phyloP scores from a whole-genome alignment of 2,329 filamentous ascomycete species.

The Albophoma yamanashiensis region DNA sequence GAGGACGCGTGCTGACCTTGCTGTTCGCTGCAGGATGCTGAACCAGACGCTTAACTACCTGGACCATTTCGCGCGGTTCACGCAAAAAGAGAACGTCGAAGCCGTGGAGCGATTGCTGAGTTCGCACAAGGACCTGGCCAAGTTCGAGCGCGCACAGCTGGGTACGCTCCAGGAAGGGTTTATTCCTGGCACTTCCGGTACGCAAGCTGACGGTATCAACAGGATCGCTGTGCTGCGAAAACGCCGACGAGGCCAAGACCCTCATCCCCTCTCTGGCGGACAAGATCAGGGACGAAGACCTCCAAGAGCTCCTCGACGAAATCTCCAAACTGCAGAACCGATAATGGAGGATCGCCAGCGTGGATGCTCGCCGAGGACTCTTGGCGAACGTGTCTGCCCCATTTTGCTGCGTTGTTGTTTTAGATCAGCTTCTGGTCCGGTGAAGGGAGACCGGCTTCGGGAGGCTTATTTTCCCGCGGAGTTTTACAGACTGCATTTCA shows the following conservation, averaged over 20 bases:
- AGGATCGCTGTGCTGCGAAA: constrained; percentile 89
- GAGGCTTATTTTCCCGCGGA: background rate
- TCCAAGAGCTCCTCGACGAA: constrained; percentile 83
- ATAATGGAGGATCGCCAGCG: constrained; percentile 7
- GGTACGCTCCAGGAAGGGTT: constrained; percentile 41
- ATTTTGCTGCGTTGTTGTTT: background rate
- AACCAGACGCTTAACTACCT: constrained; percentile 87
- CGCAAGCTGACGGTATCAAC: constrained; percentile 2
- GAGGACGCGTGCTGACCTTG: background rate
- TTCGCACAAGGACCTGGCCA: constrained; percentile 67
- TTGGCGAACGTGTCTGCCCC: background rate
- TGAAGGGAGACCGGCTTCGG: background rate
- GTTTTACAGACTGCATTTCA: background rate
- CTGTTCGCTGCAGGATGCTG: constrained; percentile 47
- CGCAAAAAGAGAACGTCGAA: constrained; percentile 87
- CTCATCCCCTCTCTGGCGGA: constrained; percentile 80
- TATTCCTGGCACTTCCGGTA: background rate
- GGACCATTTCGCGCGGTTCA: constrained; percentile 90
- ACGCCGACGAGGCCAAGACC: constrained; percentile 90
- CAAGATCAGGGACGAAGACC: constrained; percentile 83
- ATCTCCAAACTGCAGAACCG: constrained; percentile 63
- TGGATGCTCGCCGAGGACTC: background rate
- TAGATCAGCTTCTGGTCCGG: background rate
- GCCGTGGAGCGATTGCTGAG: constrained; percentile 83
- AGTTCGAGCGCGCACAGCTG: constrained; percentile 88